Base-by-base conservation (phyloP, 176 grass and related monocot species). In the Otatea glauca region DNA sequence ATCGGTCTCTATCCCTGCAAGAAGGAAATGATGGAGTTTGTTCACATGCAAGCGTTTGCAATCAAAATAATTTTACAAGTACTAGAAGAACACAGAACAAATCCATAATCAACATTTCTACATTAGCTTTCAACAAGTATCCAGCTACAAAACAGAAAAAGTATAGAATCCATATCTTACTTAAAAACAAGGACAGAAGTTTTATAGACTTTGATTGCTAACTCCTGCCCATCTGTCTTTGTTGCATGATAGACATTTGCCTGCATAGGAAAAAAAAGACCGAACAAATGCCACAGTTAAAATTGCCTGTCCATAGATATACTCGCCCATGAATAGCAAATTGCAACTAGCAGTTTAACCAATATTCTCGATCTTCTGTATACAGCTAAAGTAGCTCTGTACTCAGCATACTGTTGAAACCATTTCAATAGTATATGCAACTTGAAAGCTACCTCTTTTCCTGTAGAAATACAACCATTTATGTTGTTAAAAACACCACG, bases 161-260 rank as follows among this genome's bases (percentile, higher is more conserved):
- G 5, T 50, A 71, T 37, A 83, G 42, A 80, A 34, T 70, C 9
- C 24, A 67, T 77, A 47, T 64, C 90, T 92, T 92, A 98, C 96
- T 98, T 96, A 83, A 98, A 98, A 85, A 98, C 93, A 77, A 98
- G 96, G 84, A 98, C 96, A 79, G 96, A 98, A 47, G 96, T 98
- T 86, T 98, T 98, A 64, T 98, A 98, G 72, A 98, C 80, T 93
- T 98, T 98, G 45, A 98, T 93, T 73, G 96, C 93, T 54, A 95
- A 72, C 85, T 98, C 93, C 86, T 89, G 80, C 17, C 93, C 96
- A 91, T 98, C 89, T 44, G 74, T 73, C 70, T 94, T 96, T 79
- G 93, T 95, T 70, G 96, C 96, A 83, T 98, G 93, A 90, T 98
- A 98, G 62, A 98, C 96, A 94, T 98, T 98, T 78, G 96, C 96